phyloP scores from a whole-genome alignment of 1,139 yeast genomes.

The Groenewaldozyma sp. region DNA sequence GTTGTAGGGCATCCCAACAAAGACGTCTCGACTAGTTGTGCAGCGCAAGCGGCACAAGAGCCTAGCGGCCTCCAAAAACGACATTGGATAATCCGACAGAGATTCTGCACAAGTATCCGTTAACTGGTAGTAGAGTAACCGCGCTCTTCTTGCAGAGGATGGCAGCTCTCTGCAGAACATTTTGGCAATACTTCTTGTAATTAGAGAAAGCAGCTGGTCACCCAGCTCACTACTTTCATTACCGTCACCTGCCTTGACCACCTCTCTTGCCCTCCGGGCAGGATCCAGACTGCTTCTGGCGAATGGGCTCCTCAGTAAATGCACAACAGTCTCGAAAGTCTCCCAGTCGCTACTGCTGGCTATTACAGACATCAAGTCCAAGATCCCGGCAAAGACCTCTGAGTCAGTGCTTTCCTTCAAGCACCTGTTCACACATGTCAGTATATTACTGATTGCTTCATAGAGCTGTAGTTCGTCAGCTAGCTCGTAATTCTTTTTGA shows the following conservation, averaged over 20 bases:
- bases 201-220: conserved; percentile 7
- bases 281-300: neutral
- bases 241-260: neutral
- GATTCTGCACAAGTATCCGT: conserved; percentile 18
- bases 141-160: conserved; percentile 25
- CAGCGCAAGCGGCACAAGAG: conserved; percentile 48
- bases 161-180: conserved; percentile 28
- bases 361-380: conserved; percentile 19
- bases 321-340: conserved; percentile 14
- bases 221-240: neutral
- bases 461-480: conserved; percentile 17
- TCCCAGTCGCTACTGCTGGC: conserved; percentile 12
- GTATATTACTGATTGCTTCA: conserved; percentile 15
- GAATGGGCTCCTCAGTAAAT: conserved; percentile 2
- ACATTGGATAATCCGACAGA: conserved; percentile 15
- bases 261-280: neutral
- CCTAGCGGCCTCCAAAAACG: conserved; percentile 44
- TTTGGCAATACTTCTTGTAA: conserved; percentile 32
- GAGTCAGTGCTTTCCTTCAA: conserved; percentile 25
- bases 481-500: conserved; percentile 34
- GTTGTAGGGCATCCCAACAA: conserved; percentile 48
- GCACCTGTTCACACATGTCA: conserved; percentile 14
- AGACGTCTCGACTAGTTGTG: conserved; percentile 40
- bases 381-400: conserved; percentile 31
- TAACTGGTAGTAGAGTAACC: conserved; percentile 23